Evolutionary conservation across 306 rosid species (phyloP).

Genomic region (Prunus padus): DNA sequence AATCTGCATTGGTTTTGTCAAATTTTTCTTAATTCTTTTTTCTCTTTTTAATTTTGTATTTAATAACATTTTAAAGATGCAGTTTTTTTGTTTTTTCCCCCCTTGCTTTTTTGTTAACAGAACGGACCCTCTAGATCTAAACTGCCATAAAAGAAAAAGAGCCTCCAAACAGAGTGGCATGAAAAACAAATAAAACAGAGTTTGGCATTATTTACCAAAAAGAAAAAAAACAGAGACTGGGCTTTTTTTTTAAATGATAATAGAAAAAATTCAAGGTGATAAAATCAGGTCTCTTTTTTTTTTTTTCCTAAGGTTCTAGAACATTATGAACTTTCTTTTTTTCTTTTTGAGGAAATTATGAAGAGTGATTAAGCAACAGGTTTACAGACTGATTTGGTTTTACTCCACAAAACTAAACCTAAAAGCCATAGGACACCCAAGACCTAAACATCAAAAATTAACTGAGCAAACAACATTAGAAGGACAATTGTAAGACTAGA

Average conservation of each 20-base stretch:
- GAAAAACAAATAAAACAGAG: background rate
- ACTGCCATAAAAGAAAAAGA: background rate
- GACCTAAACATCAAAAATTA: too few relatives aligned
- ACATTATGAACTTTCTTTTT: too few relatives aligned
- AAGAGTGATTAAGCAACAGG: too few relatives aligned
- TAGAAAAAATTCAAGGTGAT: background rate
- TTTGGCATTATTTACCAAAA: background rate
- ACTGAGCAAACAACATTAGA: too few relatives aligned
- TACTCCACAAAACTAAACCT: too few relatives aligned
- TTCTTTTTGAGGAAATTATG: too few relatives aligned
- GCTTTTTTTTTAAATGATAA: background rate
- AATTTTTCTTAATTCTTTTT: background rate
- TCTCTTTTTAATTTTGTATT: background rate
- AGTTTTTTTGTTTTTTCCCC: background rate
- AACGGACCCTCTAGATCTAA: background rate
- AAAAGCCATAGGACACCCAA: too few relatives aligned
- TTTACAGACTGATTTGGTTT: too few relatives aligned
- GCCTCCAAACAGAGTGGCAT: background rate
- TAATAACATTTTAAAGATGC: background rate
- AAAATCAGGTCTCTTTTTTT: too few relatives aligned
- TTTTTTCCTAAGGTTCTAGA: too few relatives aligned
- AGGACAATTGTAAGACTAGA: too few relatives aligned
- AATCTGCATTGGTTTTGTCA: background rate
- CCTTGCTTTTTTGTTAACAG: background rate
- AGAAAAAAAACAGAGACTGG: background rate